Base-by-base conservation (phyloP, 257 asterid species). In the Solanum infundibuliforme region DNA sequence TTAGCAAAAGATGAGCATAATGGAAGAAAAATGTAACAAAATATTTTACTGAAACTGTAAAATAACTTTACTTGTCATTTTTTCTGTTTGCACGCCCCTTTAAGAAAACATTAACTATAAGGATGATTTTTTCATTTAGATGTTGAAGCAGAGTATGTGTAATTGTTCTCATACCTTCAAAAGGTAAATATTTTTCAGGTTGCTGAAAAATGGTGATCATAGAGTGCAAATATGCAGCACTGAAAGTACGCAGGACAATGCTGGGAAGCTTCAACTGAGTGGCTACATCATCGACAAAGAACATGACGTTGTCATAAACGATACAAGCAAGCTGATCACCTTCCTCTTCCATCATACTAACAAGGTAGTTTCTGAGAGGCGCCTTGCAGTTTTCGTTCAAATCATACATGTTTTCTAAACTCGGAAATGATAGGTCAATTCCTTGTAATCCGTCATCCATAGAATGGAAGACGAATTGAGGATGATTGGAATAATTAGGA, bases 231-330 rank as follows among this genome's bases (percentile, higher is more conserved):
- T 32, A 92, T 20, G 90, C 89, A 23, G 92, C 93, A 14, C 60
- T 23, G 39, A 39, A 69, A 14, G 96, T 86, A 5, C 92, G 89
- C 4, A 95, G 89, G 73, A 93, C 88, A 7, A 93, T 89, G 20
- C 89, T 90, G 0, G 95, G 96, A 86, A 95, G 41, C 12, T 85
- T 83, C 6, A 95, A 62, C 55, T 69, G 60, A 11, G 14, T 35
- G 4, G 96, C 97, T 11, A 90, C 91, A 0, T 31, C 87, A 32
- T 90, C 91, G 0, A 58, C 94, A 43, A 95, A 95, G 55, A 21
- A 12, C 96, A 93, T 90, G 23, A 89, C 55, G 2, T 86, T 16
- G 89, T 94, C 97, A 31, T 93, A 91, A 32, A 95, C 87, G 3
- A 95, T 69, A 38, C 95, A 91, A 0, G 87, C 86, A 1, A 92